phyloP scores from a whole-genome alignment of 257 asterid species.

The Anisodus tanguticus region DNA sequence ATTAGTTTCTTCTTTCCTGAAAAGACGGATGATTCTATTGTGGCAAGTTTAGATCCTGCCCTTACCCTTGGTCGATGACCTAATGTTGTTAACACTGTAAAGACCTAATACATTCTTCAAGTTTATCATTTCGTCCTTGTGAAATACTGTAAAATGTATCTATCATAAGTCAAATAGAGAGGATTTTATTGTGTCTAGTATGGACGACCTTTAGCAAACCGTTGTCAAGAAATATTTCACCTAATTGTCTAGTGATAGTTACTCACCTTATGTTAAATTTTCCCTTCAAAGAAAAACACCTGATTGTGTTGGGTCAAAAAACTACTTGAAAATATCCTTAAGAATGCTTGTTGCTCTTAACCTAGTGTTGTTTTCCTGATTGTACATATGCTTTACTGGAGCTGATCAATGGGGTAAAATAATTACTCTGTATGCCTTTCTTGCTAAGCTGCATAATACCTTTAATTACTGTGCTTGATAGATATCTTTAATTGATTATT shows the following conservation, averaged over 20 bases:
- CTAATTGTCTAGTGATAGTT: not conserved
- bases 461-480: not conserved
- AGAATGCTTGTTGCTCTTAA: not conserved
- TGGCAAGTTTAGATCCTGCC: conserved; percentile 2
- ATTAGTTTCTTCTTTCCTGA: not conserved
- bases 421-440: not conserved
- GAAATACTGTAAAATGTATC: not conserved
- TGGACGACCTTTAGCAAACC: not conserved
- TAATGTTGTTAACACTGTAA: not conserved
- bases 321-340: not conserved
- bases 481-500: not conserved
- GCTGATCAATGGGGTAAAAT: not conserved
- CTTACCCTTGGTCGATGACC: not conserved
- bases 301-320: not conserved
- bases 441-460: conserved; percentile 6
- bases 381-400: not conserved
- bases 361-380: not conserved
- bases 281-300: not conserved
- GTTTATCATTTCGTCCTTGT: not conserved
- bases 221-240: not conserved
- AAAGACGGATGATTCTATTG: not conserved
- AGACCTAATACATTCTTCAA: conserved; percentile 4
- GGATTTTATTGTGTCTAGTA: not conserved
- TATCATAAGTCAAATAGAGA: not conserved
- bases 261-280: not conserved